These are phyloP conservation scores for Symbiodinium natans DNA, from an alignment of 73 alveolate species.

Conservation along the genomic window DNA sequence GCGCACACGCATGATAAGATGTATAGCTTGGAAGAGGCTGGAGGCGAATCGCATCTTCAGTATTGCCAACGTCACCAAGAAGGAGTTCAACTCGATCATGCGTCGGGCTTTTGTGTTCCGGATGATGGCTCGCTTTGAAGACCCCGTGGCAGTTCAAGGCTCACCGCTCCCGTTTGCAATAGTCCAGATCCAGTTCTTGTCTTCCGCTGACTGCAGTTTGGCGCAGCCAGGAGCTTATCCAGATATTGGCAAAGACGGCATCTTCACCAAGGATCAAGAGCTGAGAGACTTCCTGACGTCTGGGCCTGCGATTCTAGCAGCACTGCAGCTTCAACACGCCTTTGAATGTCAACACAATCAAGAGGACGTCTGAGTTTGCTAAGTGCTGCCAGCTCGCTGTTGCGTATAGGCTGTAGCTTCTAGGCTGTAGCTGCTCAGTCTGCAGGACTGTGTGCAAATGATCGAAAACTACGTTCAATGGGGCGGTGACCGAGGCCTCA, in stretches of 20 bases:
- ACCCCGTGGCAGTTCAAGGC: not conserved
- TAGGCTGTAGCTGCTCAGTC: too few relatives aligned
- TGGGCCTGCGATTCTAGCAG: not conserved
- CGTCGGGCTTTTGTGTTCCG: slow-evolving; percentile 30
- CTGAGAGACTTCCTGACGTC: not conserved
- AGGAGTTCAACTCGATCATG: slow-evolving; percentile 36
- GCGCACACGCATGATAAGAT: slow-evolving; percentile 30
- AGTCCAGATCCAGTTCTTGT: too few relatives aligned
- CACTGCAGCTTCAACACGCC: not conserved
- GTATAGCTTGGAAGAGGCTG: slow-evolving; percentile 35
- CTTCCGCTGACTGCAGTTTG: too few relatives aligned
- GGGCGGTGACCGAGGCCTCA: not conserved
- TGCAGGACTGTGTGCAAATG: not conserved
- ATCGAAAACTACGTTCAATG: not conserved
- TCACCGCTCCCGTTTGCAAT: too few relatives aligned
- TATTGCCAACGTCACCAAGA: slow-evolving; percentile 26
- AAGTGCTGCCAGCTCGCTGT: too few relatives aligned
- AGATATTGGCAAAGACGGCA: not conserved
- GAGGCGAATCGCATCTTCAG: slow-evolving; percentile 42
- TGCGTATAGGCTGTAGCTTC: too few relatives aligned
- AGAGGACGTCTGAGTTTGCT: too few relatives aligned
- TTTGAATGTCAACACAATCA: not conserved
- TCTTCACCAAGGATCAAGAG: not conserved
- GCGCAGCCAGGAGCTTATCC: not conserved
- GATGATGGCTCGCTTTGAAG: slow-evolving; percentile 46